A percentile compares a stretch with the other conserved stretches of the same genome.
Evolutionary conservation across 23 red algal genomes (phyloP).

Genomic region (Pyropia haitanensis): DNA sequence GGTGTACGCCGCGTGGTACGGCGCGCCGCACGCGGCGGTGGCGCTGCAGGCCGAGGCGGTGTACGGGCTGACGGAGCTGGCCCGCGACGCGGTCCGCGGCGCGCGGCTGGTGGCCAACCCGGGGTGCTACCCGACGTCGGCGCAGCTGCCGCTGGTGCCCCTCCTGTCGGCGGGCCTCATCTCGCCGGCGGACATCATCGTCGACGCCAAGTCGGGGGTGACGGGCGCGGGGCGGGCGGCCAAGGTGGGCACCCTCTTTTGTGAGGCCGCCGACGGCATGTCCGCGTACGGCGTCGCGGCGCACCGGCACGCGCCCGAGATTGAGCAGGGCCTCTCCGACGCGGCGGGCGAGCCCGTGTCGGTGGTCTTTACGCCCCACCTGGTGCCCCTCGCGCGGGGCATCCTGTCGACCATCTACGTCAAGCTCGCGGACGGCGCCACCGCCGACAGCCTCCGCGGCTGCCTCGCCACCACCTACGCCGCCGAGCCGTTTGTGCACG

Average conservation of each 20-base stretch:
- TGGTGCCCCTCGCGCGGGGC: constrained; percentile 90
- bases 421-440: constrained; percentile 32
- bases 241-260: constrained; percentile 78
- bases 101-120: constrained; percentile 96
- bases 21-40: constrained; percentile 52
- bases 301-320: constrained; percentile 92
- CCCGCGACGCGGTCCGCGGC: constrained; percentile 40
- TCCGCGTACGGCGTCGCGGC: constrained; percentile 77
- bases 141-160: constrained; percentile 87
- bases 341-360: constrained; percentile 34
- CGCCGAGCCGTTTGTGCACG: constrained; percentile 84
- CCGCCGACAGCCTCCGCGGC: constrained; percentile 25
- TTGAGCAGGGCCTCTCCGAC: constrained; percentile 89
- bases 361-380: constrained; percentile 89
- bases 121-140: constrained; percentile 95
- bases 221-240: constrained; percentile 87
- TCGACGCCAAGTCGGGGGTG: constrained; percentile 94
- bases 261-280: constrained; percentile 88
- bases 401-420: constrained; percentile 96
- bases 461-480: constrained; percentile 42
- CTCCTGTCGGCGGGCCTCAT: constrained; percentile 56
- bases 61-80: constrained; percentile 84
- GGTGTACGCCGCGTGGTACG: constrained; percentile 82
- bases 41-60: constrained; percentile 87
- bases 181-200: constrained; percentile 72